Evolutionary conservation across 371 early-diverging fungal genomes (phyloP).

Genomic region (Mucor sp.): DNA sequence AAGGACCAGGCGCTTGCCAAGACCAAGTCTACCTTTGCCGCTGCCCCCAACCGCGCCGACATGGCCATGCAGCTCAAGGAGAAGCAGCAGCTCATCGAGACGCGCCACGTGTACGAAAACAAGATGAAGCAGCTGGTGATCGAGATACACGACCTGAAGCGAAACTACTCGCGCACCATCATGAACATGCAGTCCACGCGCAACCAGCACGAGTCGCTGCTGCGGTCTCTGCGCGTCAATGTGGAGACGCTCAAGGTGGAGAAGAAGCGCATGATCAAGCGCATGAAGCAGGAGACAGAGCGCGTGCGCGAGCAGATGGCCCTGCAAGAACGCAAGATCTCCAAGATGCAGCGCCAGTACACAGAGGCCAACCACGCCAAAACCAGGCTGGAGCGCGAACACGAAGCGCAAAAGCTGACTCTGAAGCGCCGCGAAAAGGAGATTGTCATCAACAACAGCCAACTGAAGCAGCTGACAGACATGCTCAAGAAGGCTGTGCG

Average conservation of each 20-base stretch:
- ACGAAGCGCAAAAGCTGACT: slow-evolving; percentile 64
- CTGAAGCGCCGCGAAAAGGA: slow-evolving; percentile 62
- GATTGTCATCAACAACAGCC: slow-evolving; percentile 55
- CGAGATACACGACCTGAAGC: slow-evolving; percentile 71
- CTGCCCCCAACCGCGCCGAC: slow-evolving; percentile 27
- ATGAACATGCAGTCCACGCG: slow-evolving; percentile 57
- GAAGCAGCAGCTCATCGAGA: slow-evolving; percentile 48
- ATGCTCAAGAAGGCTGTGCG: slow-evolving; percentile 55
- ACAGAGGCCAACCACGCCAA: slow-evolving; percentile 65
- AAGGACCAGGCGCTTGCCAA: slow-evolving; percentile 64
- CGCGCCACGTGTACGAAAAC: slow-evolving; percentile 65
- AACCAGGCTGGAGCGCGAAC: slow-evolving; percentile 69
- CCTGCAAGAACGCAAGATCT: slow-evolving; percentile 72
- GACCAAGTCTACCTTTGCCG: slow-evolving; percentile 36
- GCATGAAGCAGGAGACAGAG: slow-evolving; percentile 77
- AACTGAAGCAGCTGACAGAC: slow-evolving; percentile 55
- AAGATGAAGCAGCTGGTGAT: slow-evolving; percentile 69
- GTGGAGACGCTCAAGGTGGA: slow-evolving; percentile 74
- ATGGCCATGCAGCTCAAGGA: slow-evolving; percentile 32
- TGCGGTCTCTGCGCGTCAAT: slow-evolving; percentile 55
- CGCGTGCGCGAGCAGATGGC: slow-evolving; percentile 69
- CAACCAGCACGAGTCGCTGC: slow-evolving; percentile 54
- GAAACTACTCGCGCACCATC: slow-evolving; percentile 63
- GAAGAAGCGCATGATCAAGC: slow-evolving; percentile 78
- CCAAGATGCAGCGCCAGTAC: slow-evolving; percentile 71